Evolutionary conservation across 164 flowering plant species (phyloP), one percentile per base, ranked within the genome.

Genomic region (Vitis amurensis): DNA sequence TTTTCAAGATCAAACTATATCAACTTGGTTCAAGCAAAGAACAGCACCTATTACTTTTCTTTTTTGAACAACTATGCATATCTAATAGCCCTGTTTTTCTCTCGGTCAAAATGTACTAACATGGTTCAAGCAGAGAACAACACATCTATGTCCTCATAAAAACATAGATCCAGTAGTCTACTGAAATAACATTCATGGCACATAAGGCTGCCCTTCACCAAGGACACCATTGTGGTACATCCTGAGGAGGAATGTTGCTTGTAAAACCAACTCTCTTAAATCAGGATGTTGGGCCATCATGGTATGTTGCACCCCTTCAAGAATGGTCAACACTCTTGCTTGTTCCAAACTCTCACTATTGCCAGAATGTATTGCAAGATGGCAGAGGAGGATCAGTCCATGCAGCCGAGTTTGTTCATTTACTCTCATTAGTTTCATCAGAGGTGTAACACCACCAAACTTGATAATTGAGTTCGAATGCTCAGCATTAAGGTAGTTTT

Each of bases 381-480:
- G 84, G 75, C 94, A 89, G 13, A 94, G 88, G 27, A 92, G 83
- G 63, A 81, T 59, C 55, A 94, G 67, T 27, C 81, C 89, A 48
- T 82, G 78, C 71, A 78, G 14, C 69, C 83, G 88, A 9, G 79
- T 69, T 55, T 58, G 67, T 9, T 88, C 97, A 31, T 63, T 75
- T 9, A 60, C 71, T 77, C 84, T 86, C 55, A 88, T 52, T 79
- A 94, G 61, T 62, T 73, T 84, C 84, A 90, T 77, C 63, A 94
- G 63, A 61, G 73, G 81, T 3, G 82, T 82, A 13, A 91, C 84
- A 17, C 87, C 94, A 15, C 79, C 74, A 61, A 76, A 82, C 66
- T 89, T 91, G 17, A 91, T 84, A 16, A 91, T 87, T 5, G 94
- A 64, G 76, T 89, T 87, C 0, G 96, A 84, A 66, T 94, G 97